Evolutionary conservation across 2,329 filamentous ascomycete genomes (phyloP), one percentile per base, ranked within the genome.

Genomic region (Thelonectria olida): DNA sequence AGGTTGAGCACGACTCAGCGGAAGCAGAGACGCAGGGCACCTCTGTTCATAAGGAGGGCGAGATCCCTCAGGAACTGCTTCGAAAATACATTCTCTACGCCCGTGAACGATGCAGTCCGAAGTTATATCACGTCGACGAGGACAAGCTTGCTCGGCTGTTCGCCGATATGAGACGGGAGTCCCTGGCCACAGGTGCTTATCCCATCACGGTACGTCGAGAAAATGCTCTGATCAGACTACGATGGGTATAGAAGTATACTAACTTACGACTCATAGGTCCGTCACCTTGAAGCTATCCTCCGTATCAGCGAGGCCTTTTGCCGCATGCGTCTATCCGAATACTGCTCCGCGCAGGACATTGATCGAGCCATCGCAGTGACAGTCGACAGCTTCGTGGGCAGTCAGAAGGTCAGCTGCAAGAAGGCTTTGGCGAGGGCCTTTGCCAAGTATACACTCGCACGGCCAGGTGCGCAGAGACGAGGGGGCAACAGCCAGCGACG

Each of bases 41-140:
- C 7, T 34, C 38, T 1, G 58, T 70, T 0, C 59, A 60, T 2
- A 67, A 71, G 8, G 81, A 86, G 69, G 90, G 90, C 54, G 90
- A 96, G 65, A 96, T 99, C 55, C 88, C 93, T 0, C 96, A 99
- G 75, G 92, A 96, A 70, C 82, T 99, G 45, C 81, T 99, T 67
- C 85, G 96, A 67, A 99, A 99, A 80, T 99, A 98, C 77, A 99
- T 99, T 69, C 84, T 98, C 17, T 99, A 97, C 73, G 93, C 96
- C 0, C 87, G 95, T 28, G 93, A 97, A 77, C 91, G 90, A 72
- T 96, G 92, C 77, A 87, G 86, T 54, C 96, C 96, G 8, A 98
- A 97, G 80, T 85, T 99, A 8, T 97, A 97, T 76, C 92, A 98
- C 75, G 97, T 99, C 78, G 96, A 99, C 69, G 92, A 97, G 76